phyloP scores from a whole-genome alignment of 2,329 filamentous ascomycete genomes.

The Trichoderma polysporum region DNA sequence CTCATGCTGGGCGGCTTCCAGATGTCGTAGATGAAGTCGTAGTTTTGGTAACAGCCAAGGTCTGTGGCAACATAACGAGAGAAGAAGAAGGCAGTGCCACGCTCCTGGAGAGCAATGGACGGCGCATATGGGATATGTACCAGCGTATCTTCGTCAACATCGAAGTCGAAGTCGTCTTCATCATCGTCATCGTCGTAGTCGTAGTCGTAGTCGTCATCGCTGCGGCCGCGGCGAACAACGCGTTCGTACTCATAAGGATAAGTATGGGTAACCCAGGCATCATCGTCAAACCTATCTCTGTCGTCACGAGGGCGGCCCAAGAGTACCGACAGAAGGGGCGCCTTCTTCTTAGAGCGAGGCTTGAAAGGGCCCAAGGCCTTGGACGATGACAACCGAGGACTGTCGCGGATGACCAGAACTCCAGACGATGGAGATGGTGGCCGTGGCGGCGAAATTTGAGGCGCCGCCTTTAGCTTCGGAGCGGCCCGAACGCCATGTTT shows the following conservation, averaged over 20 bases:
- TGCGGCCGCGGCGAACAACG: neutral
- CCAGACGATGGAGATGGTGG: neutral
- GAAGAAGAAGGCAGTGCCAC: slow-evolving; percentile 51
- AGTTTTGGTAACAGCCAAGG: slow-evolving; percentile 49
- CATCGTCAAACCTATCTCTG: neutral
- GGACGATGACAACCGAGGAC: neutral
- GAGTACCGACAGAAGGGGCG: slow-evolving; percentile 5
- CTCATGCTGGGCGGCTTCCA: slow-evolving; percentile 46
- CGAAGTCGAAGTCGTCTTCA: neutral
- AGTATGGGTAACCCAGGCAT: neutral
- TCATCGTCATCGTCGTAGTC: neutral
- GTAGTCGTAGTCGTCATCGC: neutral
- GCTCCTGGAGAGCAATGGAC: slow-evolving; percentile 40
- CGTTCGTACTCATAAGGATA: slow-evolving; percentile 6
- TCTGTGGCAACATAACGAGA: slow-evolving; percentile 50
- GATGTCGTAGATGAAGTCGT: slow-evolving; percentile 54
- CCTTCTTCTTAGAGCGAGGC: neutral
- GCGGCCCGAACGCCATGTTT: slow-evolving; percentile 19
- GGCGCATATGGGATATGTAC: slow-evolving; percentile 23
- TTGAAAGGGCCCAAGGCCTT: neutral
- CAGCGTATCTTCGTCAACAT: slow-evolving; percentile 7
- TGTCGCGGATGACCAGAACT: slow-evolving; percentile 1
- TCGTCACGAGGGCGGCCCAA: neutral
- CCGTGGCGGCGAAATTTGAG: slow-evolving; percentile 2
- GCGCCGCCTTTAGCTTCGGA: slow-evolving; percentile 11